phyloP scores from a whole-genome alignment of 345 rosid genomes.

The Hypericum androsaemum region DNA sequence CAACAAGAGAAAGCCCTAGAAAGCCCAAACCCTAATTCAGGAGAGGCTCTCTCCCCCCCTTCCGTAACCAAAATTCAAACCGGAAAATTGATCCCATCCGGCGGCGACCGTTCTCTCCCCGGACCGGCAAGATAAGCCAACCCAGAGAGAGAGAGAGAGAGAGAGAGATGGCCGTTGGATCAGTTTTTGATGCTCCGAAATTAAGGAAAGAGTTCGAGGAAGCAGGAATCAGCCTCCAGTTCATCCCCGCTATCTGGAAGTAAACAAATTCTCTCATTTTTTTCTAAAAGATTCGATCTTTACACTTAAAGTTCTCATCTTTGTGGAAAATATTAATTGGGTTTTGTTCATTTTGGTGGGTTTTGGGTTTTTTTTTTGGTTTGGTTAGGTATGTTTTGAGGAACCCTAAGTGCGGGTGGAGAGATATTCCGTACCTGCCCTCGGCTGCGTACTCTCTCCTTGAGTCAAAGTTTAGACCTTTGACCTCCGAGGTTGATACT shows the following conservation, averaged over 20 bases:
- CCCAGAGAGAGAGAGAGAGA: not conserved
- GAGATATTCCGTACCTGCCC: slow-evolving; percentile 60
- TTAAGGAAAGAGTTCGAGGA: slow-evolving; percentile 45
- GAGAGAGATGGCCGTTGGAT: slow-evolving; percentile 22
- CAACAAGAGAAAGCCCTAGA: too few relatives aligned
- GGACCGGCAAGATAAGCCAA: not conserved
- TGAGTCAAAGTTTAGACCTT: slow-evolving; percentile 65
- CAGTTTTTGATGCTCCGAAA: slow-evolving; percentile 62
- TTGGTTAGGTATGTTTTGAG: slow-evolving; percentile 41
- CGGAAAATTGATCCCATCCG: not conserved
- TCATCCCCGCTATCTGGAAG: slow-evolving; percentile 74
- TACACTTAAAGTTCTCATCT: not conserved
- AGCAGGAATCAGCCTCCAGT: slow-evolving; percentile 48
- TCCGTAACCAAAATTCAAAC: too few relatives aligned
- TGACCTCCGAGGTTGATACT: slow-evolving; percentile 67
- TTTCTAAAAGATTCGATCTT: not conserved
- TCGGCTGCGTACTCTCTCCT: slow-evolving; percentile 59
- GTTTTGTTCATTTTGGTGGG: not conserved
- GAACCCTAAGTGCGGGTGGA: slow-evolving; percentile 75
- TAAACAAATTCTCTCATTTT: slow-evolving; percentile 8
- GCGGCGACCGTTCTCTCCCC: not conserved
- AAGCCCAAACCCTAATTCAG: too few relatives aligned
- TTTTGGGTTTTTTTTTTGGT: not conserved
- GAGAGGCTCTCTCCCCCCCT: too few relatives aligned
- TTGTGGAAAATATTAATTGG: not conserved